Evolutionary conservation across 805 yeast genomes (phyloP).

Genomic region (Suhomyces faveliae): DNA sequence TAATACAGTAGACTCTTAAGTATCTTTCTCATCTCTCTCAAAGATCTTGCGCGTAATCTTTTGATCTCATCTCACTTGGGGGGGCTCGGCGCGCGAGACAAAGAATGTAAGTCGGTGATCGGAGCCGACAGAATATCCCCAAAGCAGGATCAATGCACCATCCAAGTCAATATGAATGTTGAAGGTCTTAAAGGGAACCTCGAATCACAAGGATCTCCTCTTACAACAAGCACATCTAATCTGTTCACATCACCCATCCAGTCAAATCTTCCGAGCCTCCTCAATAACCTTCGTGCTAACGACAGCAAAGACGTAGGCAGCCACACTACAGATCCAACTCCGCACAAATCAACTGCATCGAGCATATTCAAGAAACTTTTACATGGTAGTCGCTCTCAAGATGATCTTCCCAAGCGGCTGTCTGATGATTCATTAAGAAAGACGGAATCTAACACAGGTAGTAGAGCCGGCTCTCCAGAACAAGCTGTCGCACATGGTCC

Average conservation of each 20-base stretch:
- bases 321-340: not conserved
- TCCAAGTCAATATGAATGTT: not conserved
- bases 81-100: not conserved
- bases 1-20: not conserved
- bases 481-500: no score
- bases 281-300: constrained; percentile 22
- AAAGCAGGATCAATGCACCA: no score
- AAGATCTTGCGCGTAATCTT: no score
- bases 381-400: constrained; percentile 10
- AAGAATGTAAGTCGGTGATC: no score
- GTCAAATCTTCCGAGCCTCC: constrained; percentile 22
- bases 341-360: constrained; percentile 5
- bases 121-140: no score
- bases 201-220: not conserved
- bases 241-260: constrained; percentile 19
- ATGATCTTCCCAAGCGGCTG: not conserved
- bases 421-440: not conserved
- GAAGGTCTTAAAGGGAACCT: constrained; percentile 2
- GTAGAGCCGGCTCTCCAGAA: not conserved
- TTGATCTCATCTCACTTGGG: not conserved
- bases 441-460: not conserved
- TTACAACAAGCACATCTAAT: constrained; percentile 7
- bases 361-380: constrained; percentile 12
- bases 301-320: constrained; percentile 11
- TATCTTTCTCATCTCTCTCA: not conserved